A percentile compares a stretch with the other conserved stretches of the same genome.
Conservation (phyloP, 2,329 filamentous ascomycete species). For the Aspergillus fumigatus region DNA sequence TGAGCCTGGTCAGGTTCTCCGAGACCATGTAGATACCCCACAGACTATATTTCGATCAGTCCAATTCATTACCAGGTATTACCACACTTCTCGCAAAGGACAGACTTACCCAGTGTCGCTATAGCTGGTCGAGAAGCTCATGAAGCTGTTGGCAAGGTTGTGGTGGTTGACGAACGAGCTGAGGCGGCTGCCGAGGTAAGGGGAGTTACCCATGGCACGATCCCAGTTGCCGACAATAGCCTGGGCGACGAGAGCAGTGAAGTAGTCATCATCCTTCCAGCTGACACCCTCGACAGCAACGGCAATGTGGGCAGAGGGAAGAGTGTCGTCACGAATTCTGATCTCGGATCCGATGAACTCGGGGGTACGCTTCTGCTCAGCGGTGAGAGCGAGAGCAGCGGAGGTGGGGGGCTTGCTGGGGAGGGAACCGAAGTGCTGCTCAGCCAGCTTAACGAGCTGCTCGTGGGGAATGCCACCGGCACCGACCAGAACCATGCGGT, state of each 20-base stretch:
- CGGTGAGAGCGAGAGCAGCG: conserved; percentile 65
- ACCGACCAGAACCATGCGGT: conserved; percentile 98
- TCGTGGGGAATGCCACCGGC: conserved; percentile 91
- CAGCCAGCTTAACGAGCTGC: conserved; percentile 89
- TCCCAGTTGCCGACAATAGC: conserved; percentile 99
- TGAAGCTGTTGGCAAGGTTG: conserved; percentile 98
- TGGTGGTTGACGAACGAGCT: conserved; percentile 91
- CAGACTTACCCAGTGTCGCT: conserved; percentile 87
- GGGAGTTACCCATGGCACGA: conserved; percentile 94
- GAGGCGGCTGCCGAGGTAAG: conserved; percentile 97
- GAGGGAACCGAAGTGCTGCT: conserved; percentile 86
- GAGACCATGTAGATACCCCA: conserved; percentile 99
- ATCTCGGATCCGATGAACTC: conserved; percentile 97
- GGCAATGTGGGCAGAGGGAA: conserved; percentile 94
- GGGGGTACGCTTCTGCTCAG: conserved; percentile 76
- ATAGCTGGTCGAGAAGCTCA: conserved; percentile 99
- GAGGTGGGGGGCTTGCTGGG: conserved; percentile 71
- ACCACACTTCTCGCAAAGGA: conserved; percentile 9
- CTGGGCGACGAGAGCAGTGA: conserved; percentile 94
- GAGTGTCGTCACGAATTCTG: conserved; percentile 90
- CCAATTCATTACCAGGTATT: not conserved
- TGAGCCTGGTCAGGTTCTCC: conserved; percentile 79
- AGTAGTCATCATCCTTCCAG: conserved; percentile 99
- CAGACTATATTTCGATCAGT: conserved; percentile 57
- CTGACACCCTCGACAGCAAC: conserved; percentile 98